Percentiles rank a stretch among this genome's conserved stretches.
These are phyloP conservation scores for Fusarium bulbicola DNA, from an alignment of 2,329 filamentous ascomycete species.

Conservation along the genomic window DNA sequence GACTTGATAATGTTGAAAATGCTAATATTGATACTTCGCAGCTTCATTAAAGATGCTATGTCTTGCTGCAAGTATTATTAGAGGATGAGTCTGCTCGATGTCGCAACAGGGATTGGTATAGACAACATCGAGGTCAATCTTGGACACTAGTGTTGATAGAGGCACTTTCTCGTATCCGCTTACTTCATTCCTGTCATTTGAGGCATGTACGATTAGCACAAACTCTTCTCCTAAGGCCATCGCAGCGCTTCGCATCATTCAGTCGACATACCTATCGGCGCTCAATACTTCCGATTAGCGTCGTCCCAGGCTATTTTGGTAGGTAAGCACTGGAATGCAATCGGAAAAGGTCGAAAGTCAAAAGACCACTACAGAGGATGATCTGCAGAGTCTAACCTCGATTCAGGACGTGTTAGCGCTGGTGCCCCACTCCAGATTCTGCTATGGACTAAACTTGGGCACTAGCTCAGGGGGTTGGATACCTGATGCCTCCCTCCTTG, in stretches of 20 bases:
- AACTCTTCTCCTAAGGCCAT: rapidly evolving
- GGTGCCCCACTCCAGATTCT: background rate
- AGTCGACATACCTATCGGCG: rapidly evolving
- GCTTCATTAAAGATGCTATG: too few relatives aligned
- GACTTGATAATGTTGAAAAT: too few relatives aligned
- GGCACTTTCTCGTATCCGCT: too few relatives aligned
- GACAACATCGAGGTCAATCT: too few relatives aligned
- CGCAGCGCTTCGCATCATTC: background rate
- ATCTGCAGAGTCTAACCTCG: background rate
- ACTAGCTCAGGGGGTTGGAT: background rate
- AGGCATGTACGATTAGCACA: background rate
- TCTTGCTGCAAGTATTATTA: too few relatives aligned
- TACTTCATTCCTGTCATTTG: background rate
- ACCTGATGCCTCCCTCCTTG: background rate
- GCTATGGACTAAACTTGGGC: rapidly evolving
- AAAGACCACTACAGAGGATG: background rate
- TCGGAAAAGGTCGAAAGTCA: background rate
- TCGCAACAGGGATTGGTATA: too few relatives aligned
- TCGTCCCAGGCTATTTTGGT: too few relatives aligned
- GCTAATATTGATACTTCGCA: too few relatives aligned
- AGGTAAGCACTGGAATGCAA: background rate
- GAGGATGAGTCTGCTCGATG: too few relatives aligned
- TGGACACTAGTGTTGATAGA: too few relatives aligned
- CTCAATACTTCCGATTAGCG: background rate
- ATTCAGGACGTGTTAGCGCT: background rate